These are phyloP conservation scores for Phialocephala sp. DNA, from an alignment of 2,329 filamentous ascomycete genomes.

Conservation along the genomic window DNA sequence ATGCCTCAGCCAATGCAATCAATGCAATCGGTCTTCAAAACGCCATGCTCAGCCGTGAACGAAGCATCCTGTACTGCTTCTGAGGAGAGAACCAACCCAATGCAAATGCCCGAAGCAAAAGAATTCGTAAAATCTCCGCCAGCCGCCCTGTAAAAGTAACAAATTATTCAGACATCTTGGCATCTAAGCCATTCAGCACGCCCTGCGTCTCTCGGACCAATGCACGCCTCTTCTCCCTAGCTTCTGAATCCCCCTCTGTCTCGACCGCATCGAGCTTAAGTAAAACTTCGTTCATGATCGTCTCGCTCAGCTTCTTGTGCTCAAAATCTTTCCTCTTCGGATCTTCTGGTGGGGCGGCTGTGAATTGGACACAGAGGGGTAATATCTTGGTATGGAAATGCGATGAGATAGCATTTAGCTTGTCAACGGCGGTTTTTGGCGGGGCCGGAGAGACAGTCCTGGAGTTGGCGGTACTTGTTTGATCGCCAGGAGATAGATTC, in stretches of 20 bases:
- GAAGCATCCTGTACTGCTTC: slow-evolving; percentile 12
- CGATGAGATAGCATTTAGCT: slow-evolving; percentile 68
- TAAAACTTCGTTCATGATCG: slow-evolving; percentile 75
- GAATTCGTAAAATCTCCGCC: slow-evolving; percentile 29
- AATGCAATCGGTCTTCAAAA: background rate
- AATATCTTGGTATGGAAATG: slow-evolving; percentile 69
- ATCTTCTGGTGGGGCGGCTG: slow-evolving; percentile 66
- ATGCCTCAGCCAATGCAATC: slow-evolving; percentile 1
- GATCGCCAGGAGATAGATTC: slow-evolving; percentile 40
- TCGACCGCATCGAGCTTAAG: slow-evolving; percentile 80
- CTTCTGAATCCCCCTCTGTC: slow-evolving; percentile 69
- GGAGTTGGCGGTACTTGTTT: slow-evolving; percentile 45
- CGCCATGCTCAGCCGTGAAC: slow-evolving; percentile 10
- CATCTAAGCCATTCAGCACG: slow-evolving; percentile 68
- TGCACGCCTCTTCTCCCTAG: slow-evolving; percentile 70
- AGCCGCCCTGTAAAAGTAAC: slow-evolving; percentile 2
- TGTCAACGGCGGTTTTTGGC: slow-evolving; percentile 58
- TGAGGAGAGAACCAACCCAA: slow-evolving; percentile 17
- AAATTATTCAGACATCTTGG: slow-evolving; percentile 23
- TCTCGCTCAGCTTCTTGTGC: slow-evolving; percentile 77
- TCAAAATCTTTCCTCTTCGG: slow-evolving; percentile 73
- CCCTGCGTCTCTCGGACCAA: slow-evolving; percentile 75
- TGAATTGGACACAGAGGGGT: slow-evolving; percentile 69
- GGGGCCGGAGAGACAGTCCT: slow-evolving; percentile 42
- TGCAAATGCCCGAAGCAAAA: slow-evolving; percentile 31